A percentile compares a stretch with the other conserved stretches of the same genome.
Evolutionary conservation across 495 filamentous ascomycete species (phyloP).

Genomic region (Aspergillus bertholletiae): DNA sequence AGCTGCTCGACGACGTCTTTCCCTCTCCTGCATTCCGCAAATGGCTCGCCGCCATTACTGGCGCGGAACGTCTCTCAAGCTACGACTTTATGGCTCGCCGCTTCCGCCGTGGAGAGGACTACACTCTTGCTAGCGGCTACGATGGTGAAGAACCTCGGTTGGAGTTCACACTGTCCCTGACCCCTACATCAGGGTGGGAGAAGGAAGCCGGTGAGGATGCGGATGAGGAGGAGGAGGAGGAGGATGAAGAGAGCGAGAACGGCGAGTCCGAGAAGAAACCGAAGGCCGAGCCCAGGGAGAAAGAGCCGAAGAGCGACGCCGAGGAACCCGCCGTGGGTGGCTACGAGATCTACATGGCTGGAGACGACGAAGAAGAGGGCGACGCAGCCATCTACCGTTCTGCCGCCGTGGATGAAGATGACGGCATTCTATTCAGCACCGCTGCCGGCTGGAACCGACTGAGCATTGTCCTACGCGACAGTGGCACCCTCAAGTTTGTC

Average conservation of each 20-base stretch:
- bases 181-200: conserved; percentile 79
- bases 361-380: conserved; percentile 68
- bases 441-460: conserved; percentile 87
- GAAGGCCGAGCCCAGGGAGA: background rate
- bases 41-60: conserved; percentile 81
- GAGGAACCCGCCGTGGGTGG: conserved; percentile 67
- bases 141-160: conserved; percentile 72
- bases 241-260: conserved; percentile 26
- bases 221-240: conserved; percentile 40
- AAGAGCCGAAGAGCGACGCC: conserved; percentile 16
- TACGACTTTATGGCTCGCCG: conserved; percentile 71
- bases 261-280: conserved; percentile 16
- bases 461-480: conserved; percentile 83
- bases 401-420: conserved; percentile 71
- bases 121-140: conserved; percentile 84
- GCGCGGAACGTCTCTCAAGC: conserved; percentile 57
- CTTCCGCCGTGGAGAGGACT: conserved; percentile 85
- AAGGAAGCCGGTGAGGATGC: conserved; percentile 59
- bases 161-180: conserved; percentile 83
- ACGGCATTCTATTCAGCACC: conserved; percentile 86
- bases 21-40: conserved; percentile 85
- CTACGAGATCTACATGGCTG: conserved; percentile 90
- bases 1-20: conserved; percentile 72
- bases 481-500: conserved; percentile 83
- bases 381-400: conserved; percentile 73